A percentile compares a stretch with the other conserved stretches of the same genome.
phyloP scores from a whole-genome alignment of 768 basidiomycete species.

The Phylloporus sp. region DNA sequence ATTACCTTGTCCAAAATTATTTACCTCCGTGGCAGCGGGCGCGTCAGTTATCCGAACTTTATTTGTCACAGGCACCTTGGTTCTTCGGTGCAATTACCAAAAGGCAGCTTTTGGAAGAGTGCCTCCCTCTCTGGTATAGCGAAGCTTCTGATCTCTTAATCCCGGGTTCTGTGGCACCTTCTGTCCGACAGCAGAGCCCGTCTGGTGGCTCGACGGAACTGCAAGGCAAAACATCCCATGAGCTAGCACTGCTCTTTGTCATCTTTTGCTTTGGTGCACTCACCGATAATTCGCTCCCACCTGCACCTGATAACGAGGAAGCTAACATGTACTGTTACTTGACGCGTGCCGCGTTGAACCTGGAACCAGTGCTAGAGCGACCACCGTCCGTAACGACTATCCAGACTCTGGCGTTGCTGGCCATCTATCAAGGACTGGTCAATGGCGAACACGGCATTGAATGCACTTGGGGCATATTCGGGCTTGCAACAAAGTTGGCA shows the following conservation, averaged over 20 bases:
- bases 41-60: constrained; percentile 56
- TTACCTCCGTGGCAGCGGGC: constrained; percentile 62
- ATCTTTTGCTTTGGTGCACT: constrained; percentile 61
- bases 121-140: constrained; percentile 63
- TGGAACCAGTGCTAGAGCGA: constrained; percentile 66
- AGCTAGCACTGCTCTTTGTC: constrained; percentile 59
- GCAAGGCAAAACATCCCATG: constrained; percentile 43
- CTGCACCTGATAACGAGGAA: constrained; percentile 49
- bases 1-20: constrained; percentile 44
- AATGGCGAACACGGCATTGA: constrained; percentile 69
- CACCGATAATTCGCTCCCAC: constrained; percentile 50
- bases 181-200: constrained; percentile 1
- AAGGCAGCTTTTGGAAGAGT: constrained; percentile 59
- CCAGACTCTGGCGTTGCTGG: constrained; percentile 63
- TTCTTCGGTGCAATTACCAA: constrained; percentile 70
- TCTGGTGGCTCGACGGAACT: constrained; percentile 7
- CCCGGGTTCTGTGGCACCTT: constrained; percentile 26
- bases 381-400: constrained; percentile 70
- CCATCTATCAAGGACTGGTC: constrained; percentile 65
- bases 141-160: constrained; percentile 37
- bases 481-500: constrained; percentile 59
- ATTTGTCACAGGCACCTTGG: constrained; percentile 78
- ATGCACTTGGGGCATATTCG: constrained; percentile 63
- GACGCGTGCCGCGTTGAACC: constrained; percentile 58
- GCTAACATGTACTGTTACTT: constrained; percentile 56